These are phyloP conservation scores for Phytophthora crassamura DNA, from an alignment of 352 stramenopile genomes.

Conservation along the genomic window DNA sequence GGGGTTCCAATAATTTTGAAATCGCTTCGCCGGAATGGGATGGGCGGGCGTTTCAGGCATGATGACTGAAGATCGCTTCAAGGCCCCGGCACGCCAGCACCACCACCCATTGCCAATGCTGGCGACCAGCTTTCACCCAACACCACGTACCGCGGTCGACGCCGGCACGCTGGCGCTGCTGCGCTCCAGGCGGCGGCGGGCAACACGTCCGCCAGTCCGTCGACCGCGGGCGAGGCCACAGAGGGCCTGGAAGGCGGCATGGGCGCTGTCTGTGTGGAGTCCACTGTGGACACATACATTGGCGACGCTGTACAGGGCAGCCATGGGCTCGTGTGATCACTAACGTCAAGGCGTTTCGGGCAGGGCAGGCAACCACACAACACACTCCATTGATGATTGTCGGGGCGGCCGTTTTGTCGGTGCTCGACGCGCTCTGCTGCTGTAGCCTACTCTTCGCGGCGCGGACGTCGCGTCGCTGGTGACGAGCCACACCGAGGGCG, in stretches of 20 bases:
- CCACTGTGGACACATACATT: conserved; percentile 27
- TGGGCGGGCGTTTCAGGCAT: conserved; percentile 25
- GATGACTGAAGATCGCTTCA: conserved; percentile 8
- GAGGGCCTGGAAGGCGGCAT: neutral
- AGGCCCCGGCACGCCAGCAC: conserved; percentile 9
- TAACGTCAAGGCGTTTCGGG: conserved; percentile 1
- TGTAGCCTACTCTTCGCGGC: no score
- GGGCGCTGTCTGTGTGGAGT: neutral
- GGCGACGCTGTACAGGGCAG: conserved; percentile 6
- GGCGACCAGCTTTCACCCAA: conserved; percentile 7
- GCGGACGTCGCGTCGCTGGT: neutral
- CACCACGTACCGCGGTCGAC: conserved; percentile 10
- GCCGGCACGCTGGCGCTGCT: conserved; percentile 6
- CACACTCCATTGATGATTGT: conserved; percentile 16
- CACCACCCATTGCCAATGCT: conserved; percentile 3
- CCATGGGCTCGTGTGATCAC: neutral
- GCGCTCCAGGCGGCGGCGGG: neutral
- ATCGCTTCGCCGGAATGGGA: conserved; percentile 3
- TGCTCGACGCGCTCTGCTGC: neutral
- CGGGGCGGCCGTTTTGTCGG: neutral
- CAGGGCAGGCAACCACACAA: neutral
- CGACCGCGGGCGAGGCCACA: neutral
- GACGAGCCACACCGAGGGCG: neutral
- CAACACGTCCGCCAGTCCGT: neutral
- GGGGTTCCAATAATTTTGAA: neutral